Evolutionary conservation across 2,329 filamentous ascomycete genomes (phyloP), one percentile per base, ranked within the genome.

Genomic region (Knoxdaviesia capensis): DNA sequence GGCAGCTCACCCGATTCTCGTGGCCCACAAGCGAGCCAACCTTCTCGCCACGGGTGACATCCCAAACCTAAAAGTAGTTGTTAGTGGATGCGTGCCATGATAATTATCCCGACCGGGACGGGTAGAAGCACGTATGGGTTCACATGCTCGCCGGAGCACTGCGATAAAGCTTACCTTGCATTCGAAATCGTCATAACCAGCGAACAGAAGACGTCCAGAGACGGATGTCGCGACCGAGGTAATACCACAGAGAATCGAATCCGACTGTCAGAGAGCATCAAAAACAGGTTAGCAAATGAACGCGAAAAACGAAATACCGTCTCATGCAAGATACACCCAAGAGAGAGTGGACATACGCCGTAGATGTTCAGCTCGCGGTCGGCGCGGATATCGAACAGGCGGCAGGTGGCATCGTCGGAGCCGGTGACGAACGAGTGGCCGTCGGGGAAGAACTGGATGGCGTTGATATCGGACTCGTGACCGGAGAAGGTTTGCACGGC

Each of bases 361-460:
- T 79, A 79, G 53, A 77, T 70, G 55, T 79, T 79, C 45, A 79
- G 57, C 55, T 79, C 74, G 50, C 90, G 76, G 57, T 98, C 90
- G 47, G 90, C 90, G 51, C 90, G 84, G 56, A 98, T 94, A 60
- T 98, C 90, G 56, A 98, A 98, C 35, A 98, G 72, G 51, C 90
- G 79, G 70, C 90, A 98, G 35, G 88, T 94, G 43, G 90, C 90
- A 58, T 98, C 90, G 53, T 98, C 90, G 38, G 90, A 96, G 45
- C 90, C 90, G 43, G 90, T 96, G 50, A 93, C 90, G 56, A 98
- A 96, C 30, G 90, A 93, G 60, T 96, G 93, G 47, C 90, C 90
- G 56, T 96, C 92, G 42, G 90, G 90, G 77, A 96, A 96, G 68
- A 96, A 98, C 59, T 96, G 90, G 49, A 98, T 94, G 53, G 90